A percentile compares a stretch with the other conserved stretches of the same genome.
Conservation (phyloP, 2,329 filamentous ascomycete genomes). For the Aspergillus sp. region DNA sequence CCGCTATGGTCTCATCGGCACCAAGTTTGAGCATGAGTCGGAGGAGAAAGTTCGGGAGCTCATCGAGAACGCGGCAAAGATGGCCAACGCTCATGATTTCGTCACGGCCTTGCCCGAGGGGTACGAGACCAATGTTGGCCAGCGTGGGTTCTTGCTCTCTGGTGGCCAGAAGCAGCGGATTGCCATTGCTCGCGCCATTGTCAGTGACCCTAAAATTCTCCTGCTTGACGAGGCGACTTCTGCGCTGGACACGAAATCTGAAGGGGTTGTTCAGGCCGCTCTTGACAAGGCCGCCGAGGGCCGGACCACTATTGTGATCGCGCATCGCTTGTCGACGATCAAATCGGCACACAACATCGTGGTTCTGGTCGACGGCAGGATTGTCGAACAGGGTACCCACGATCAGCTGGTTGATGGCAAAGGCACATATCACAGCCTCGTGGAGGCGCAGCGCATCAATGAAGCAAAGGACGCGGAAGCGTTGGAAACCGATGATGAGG, state of each 20-base stretch:
- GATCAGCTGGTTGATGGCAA: constrained; percentile 69
- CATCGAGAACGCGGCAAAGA: constrained; percentile 78
- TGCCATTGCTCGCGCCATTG: constrained; percentile 85
- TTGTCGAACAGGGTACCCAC: constrained; percentile 90
- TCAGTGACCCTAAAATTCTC: constrained; percentile 87
- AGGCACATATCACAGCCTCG: constrained; percentile 78
- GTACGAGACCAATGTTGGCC: constrained; percentile 93
- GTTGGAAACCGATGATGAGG: constrained; percentile 27
- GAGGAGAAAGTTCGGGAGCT: constrained; percentile 69
- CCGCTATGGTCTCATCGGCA: constrained; percentile 84
- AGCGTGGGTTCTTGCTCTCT: constrained; percentile 86
- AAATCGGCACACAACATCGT: constrained; percentile 94
- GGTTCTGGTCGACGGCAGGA: constrained; percentile 81
- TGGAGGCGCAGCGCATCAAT: constrained; percentile 80
- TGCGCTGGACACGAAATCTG: constrained; percentile 89
- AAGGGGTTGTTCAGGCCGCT: constrained; percentile 90
- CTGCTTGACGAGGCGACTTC: constrained; percentile 94
- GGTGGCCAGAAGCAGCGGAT: constrained; percentile 97
- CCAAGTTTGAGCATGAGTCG: constrained; percentile 66
- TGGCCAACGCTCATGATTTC: constrained; percentile 94
- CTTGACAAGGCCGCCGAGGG: constrained; percentile 82
- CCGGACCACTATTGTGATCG: constrained; percentile 93
- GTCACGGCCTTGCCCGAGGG: constrained; percentile 77
- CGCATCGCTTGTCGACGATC: constrained; percentile 92
- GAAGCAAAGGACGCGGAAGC: constrained; percentile 50